A percentile compares a stretch with the other conserved stretches of the same genome.
phyloP scores from a whole-genome alignment of 345 rosid species.

The Linum lewisii region DNA sequence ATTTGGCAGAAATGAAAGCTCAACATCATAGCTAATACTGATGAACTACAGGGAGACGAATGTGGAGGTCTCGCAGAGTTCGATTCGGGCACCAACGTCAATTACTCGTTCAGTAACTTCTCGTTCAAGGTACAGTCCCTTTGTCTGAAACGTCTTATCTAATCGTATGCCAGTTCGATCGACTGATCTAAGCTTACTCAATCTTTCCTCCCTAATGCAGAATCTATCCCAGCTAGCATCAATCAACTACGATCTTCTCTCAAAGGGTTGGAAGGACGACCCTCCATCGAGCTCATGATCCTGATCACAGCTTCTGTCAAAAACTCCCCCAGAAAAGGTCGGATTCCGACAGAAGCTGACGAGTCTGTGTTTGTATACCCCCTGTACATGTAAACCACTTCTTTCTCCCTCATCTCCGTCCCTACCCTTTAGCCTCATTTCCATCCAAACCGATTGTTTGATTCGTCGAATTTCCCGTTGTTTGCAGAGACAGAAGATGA shows the following conservation, averaged over 20 bases:
- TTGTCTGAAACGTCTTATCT: not conserved
- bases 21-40: slow-evolving; percentile 11
- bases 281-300: slow-evolving; percentile 34
- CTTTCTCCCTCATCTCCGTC: too few relatives aligned
- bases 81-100: slow-evolving; percentile 58
- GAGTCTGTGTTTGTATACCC: too few relatives aligned
- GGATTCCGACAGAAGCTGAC: too few relatives aligned
- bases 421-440: too few relatives aligned
- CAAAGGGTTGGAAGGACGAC: slow-evolving; percentile 94
- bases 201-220: slow-evolving; percentile 25
- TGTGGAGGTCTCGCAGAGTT: slow-evolving; percentile 61
- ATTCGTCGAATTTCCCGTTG: too few relatives aligned
- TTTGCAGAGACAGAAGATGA: too few relatives aligned
- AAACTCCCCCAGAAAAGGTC: too few relatives aligned
- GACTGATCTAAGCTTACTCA: not conserved
- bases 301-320: not conserved
- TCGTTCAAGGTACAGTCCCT: slow-evolving; percentile 74
- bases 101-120: slow-evolving; percentile 96
- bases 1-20: slow-evolving; percentile 1
- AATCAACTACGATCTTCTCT: slow-evolving; percentile 92
- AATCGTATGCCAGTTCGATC: not conserved
- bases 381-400: too few relatives aligned
- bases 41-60: slow-evolving; percentile 65
- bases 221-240: slow-evolving; percentile 96
- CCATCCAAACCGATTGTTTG: too few relatives aligned